Percentiles rank a stretch among this genome's conserved stretches.
Evolutionary conservation across 805 yeast species (phyloP).

Genomic region (Candida methanosorbosa): DNA sequence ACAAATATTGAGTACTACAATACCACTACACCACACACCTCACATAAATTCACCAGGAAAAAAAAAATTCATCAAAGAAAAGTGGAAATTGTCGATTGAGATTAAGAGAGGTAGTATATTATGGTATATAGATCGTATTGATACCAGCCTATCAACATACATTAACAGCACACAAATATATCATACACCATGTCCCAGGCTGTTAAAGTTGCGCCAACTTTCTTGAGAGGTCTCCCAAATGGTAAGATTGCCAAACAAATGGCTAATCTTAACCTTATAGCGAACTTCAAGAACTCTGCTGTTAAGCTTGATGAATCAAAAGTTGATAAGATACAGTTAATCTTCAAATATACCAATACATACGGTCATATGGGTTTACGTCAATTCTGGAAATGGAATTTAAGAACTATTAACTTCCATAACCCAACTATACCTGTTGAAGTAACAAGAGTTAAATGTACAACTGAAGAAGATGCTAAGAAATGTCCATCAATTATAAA

Average conservation of each 20-base stretch:
- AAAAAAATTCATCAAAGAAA: too few relatives aligned
- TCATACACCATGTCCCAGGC: constrained; percentile 10
- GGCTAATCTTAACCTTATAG: constrained; percentile 39
- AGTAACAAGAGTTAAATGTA: constrained; percentile 44
- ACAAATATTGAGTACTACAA: too few relatives aligned
- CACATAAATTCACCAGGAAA: too few relatives aligned
- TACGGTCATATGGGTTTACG: constrained; percentile 61
- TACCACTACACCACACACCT: too few relatives aligned
- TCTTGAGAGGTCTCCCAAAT: constrained; percentile 27
- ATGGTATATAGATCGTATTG: too few relatives aligned
- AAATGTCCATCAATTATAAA: constrained; percentile 38
- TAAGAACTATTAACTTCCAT: constrained; percentile 76
- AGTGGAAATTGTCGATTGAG: too few relatives aligned
- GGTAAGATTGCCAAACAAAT: constrained; percentile 38
- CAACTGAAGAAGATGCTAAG: constrained; percentile 31
- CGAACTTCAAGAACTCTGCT: constrained; percentile 38
- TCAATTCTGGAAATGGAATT: constrained; percentile 63
- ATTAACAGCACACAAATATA: background rate
- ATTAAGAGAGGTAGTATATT: too few relatives aligned
- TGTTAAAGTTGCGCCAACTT: constrained; percentile 13
- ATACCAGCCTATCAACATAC: too few relatives aligned
- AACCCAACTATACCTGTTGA: constrained; percentile 63
- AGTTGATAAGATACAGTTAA: constrained; percentile 37
- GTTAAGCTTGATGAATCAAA: constrained; percentile 26
- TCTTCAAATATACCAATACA: constrained; percentile 38